Evolutionary conservation across 2,329 filamentous ascomycete species (phyloP), one percentile per base, ranked within the genome.

Genomic region (Mycosphaerella sp.): DNA sequence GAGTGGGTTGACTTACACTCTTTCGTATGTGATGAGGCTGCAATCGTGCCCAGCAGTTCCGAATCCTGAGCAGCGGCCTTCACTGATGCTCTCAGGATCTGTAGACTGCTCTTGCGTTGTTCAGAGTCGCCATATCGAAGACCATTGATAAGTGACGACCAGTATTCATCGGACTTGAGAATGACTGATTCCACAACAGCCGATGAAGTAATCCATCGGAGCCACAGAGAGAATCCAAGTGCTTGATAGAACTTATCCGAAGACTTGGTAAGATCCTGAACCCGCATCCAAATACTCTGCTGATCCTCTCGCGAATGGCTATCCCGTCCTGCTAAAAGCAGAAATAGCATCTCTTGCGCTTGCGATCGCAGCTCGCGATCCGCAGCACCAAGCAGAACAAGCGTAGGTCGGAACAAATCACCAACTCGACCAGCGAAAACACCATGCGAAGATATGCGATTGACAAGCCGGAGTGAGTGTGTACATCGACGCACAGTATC

Each of bases 61-160:
- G 50, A 30, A 14, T 56, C 44, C 13, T 52, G 48, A 6, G 54
- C 54, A 4, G 69, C 61, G 9, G 67, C 54, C 2, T 60, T 55
- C 12, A 76, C 54, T 1, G 73, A 74, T 12, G 65, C 66, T 25
- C 65, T 66, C 41, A 76, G 61, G 13, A 76, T 74, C 2, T 68
- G 69, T 4, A 76, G 68, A 55, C 71, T 72, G 47, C 69, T 70
- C 50, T 75, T 75, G 10, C 72, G 69, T 49, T 73, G 68, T 56
- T 76, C 74, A 4, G 66, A 66, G 50, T 71, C 71, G 6, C 73
- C 73, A 16, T 61, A 54, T n/a, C 69, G 58, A 9, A 76, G 60
- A 1, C 71, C 73, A 4, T 54, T 44, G 13, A 66, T 65, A 1
- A 76, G 49, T 14, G 62, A 59, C 2, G 57, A 47, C 73, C 73